Evolutionary conservation across 495 filamentous ascomycete species (phyloP).

Genomic region (Podospora didyma): DNA sequence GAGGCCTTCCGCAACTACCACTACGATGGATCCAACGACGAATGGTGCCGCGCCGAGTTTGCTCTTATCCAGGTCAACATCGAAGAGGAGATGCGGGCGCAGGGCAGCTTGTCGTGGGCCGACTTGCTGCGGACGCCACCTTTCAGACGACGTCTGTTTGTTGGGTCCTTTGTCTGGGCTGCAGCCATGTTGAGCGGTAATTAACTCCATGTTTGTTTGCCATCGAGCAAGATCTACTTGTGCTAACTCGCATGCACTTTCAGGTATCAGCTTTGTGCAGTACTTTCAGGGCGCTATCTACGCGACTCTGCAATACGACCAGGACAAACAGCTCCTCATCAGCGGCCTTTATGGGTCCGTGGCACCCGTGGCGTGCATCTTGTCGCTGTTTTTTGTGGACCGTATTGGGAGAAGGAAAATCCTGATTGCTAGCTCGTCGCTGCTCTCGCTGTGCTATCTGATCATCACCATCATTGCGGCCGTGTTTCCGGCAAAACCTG

Average conservation of each 20-base stretch:
- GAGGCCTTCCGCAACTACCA: conserved; percentile 41
- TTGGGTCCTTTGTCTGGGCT: conserved; percentile 51
- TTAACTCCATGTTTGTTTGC: neutral
- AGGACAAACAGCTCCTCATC: conserved; percentile 46
- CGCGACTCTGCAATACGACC: conserved; percentile 42
- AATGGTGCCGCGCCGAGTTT: conserved; percentile 44
- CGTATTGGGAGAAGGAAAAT: conserved; percentile 49
- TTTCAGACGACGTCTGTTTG: conserved; percentile 46
- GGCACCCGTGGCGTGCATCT: conserved; percentile 46
- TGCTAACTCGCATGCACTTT: no score
- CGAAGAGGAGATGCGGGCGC: conserved; percentile 31
- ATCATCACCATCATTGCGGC: conserved; percentile 50
- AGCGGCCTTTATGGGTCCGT: conserved; percentile 51
- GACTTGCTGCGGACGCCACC: conserved; percentile 40
- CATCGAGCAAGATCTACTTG: no score
- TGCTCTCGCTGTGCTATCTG: conserved; percentile 38
- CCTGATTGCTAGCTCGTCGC: conserved; percentile 46
- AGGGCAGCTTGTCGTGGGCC: conserved; percentile 38
- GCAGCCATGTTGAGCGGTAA: conserved; percentile 49
- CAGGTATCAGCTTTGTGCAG: conserved; percentile 47
- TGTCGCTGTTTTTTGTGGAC: conserved; percentile 51
- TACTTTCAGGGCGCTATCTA: conserved; percentile 50
- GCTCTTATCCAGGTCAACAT: conserved; percentile 43
- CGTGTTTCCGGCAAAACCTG: conserved; percentile 37
- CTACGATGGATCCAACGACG: conserved; percentile 40